These are phyloP conservation scores for Venturia carpophila DNA, from an alignment of 2,329 filamentous ascomycete species.

Conservation along the genomic window DNA sequence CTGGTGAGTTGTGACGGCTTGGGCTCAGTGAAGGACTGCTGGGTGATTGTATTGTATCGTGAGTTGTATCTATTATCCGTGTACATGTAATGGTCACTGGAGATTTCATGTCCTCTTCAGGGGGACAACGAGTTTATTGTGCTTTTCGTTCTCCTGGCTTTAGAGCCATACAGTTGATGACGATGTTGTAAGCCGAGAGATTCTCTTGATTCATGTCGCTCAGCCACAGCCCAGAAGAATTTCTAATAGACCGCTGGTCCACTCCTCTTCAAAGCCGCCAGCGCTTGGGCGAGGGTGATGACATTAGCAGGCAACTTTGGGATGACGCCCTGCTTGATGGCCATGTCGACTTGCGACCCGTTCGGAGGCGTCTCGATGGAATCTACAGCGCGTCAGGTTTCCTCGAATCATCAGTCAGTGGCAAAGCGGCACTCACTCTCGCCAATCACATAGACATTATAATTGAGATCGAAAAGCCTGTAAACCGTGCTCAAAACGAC, in stretches of 20 bases:
- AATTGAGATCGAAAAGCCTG: conserved; percentile 38
- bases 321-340: conserved; percentile 1
- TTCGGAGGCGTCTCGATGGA: conserved; percentile 5
- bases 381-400: neutral
- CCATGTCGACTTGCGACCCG: neutral
- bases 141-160: too few relatives aligned
- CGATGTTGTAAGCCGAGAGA: too few relatives aligned
- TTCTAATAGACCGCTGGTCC: conserved; percentile 25
- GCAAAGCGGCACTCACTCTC: neutral
- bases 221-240: too few relatives aligned
- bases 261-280: conserved; percentile 25
- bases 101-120: too few relatives aligned
- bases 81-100: too few relatives aligned
- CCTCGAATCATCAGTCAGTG: neutral
- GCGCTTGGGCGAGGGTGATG: conserved; percentile 28
- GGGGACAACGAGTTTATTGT: too few relatives aligned
- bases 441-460: conserved; percentile 33
- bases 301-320: conserved; percentile 24
- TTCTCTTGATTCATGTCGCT: neutral
- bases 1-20: too few relatives aligned
- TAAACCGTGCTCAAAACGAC: conserved; percentile 39
- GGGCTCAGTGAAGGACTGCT: too few relatives aligned
- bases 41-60: too few relatives aligned
- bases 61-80: too few relatives aligned
- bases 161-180: too few relatives aligned